phyloP scores from a whole-genome alignment of 2,329 filamentous ascomycete genomes.

The Aspergillus oerlinghausenensis region DNA sequence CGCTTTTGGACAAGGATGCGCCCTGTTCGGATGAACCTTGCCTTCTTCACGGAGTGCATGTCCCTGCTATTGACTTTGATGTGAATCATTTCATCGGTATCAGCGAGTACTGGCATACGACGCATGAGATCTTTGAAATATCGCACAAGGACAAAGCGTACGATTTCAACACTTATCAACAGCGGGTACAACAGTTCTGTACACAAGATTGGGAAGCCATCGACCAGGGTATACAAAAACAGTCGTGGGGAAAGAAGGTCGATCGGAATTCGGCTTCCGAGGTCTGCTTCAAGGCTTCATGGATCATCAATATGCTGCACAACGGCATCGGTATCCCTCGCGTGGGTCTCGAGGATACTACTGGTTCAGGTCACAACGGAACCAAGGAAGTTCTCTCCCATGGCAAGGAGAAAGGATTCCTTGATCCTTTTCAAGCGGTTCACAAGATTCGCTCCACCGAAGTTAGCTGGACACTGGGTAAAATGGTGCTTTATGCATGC shows the following conservation, averaged over 20 bases:
- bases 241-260: constrained; percentile 72
- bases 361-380: constrained; percentile 57
- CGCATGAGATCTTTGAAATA: constrained; percentile 84
- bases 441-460: constrained; percentile 89
- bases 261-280: constrained; percentile 70
- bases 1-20: constrained; percentile 82
- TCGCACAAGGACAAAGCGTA: constrained; percentile 75
- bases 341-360: constrained; percentile 66
- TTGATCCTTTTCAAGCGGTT: constrained; percentile 85
- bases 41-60: constrained; percentile 83
- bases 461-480: constrained; percentile 94
- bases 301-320: constrained; percentile 94
- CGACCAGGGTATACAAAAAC: constrained; percentile 56
- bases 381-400: constrained; percentile 66
- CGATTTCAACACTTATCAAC: constrained; percentile 84
- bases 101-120: constrained; percentile 98
- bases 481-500: constrained; percentile 91
- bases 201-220: constrained; percentile 77
- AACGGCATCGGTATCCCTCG: constrained; percentile 92
- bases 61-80: constrained; percentile 92
- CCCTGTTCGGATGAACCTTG: constrained; percentile 80
- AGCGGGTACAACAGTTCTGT: constrained; percentile 80
- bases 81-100: constrained; percentile 98
- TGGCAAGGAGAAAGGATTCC: constrained; percentile 68
- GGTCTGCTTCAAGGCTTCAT: constrained; percentile 96